Evolutionary conservation across 1,284 basidiomycete species (phyloP).

Genomic region (Megacollybia platyphylla): DNA sequence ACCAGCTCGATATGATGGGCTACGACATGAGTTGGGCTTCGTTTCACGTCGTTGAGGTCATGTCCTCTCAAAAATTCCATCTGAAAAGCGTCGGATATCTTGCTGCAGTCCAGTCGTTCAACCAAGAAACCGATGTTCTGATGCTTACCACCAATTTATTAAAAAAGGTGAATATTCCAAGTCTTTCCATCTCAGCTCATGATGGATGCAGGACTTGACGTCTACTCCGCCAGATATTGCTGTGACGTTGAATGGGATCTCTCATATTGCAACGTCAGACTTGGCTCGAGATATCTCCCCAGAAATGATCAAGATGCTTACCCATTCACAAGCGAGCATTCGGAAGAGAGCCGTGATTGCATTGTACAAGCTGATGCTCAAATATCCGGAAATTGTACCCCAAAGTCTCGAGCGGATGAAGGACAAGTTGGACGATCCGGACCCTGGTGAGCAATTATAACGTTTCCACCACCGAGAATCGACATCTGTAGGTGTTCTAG

Average conservation of each 20-base stretch:
- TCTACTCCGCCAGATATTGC: slow-evolving; percentile 70
- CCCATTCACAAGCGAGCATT: slow-evolving; percentile 81
- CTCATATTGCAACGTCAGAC: slow-evolving; percentile 82
- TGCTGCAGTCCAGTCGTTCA: slow-evolving; percentile 87
- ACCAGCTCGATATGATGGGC: slow-evolving; percentile 85
- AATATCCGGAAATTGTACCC: slow-evolving; percentile 66
- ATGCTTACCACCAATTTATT: slow-evolving; percentile 96
- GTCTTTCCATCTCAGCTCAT: slow-evolving; percentile 2
- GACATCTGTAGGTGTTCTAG: slow-evolving; percentile 61
- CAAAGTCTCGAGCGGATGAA: slow-evolving; percentile 62
- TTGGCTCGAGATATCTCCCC: slow-evolving; percentile 81
- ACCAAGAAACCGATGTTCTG: slow-evolving; percentile 90
- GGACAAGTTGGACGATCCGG: slow-evolving; percentile 81
- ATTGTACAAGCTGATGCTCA: slow-evolving; percentile 66
- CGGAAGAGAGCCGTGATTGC: slow-evolving; percentile 84
- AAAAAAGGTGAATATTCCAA: slow-evolving; percentile 68
- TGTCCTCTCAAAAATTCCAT: slow-evolving; percentile 87
- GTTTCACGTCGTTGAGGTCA: slow-evolving; percentile 95
- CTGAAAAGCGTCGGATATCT: slow-evolving; percentile 95
- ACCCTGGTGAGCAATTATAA: slow-evolving; percentile 40
- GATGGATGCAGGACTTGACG: slow-evolving; percentile 59
- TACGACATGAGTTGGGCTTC: slow-evolving; percentile 86
- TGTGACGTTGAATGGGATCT: slow-evolving; percentile 77
- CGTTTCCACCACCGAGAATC: background rate
- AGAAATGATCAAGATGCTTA: slow-evolving; percentile 82